Percentiles rank a stretch among this genome's conserved stretches.
Conservation (phyloP, 208 protist genomes). For the Dictyostelium gargantuum region DNA sequence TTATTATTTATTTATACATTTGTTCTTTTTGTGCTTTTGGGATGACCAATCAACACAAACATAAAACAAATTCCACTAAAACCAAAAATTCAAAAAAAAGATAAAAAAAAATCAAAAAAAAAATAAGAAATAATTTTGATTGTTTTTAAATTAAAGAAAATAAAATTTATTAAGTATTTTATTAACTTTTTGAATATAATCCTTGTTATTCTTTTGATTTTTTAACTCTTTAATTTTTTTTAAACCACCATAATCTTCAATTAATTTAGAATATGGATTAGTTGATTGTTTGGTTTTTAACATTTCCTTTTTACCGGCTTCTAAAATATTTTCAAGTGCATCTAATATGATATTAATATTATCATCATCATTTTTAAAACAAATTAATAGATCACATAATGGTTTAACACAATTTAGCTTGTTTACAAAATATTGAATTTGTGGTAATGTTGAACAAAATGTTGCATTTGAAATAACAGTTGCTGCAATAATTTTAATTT, state of each 20-base stretch:
- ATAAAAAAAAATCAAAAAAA: too few species aligned
- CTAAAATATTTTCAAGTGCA: conserved; percentile 96
- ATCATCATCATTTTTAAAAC: conserved; percentile 87
- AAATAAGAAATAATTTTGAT: too few species aligned
- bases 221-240: conserved; percentile 95
- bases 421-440: conserved; percentile 37
- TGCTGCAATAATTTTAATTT: conserved; percentile 97
- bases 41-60: too few species aligned
- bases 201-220: conserved; percentile 91
- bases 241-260: conserved; percentile 94
- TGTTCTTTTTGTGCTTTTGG: too few species aligned
- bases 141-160: too few species aligned
- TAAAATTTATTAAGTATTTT: too few species aligned
- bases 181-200: too few species aligned
- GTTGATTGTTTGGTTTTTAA: neutral
- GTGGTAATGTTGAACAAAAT: neutral
- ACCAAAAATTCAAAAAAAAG: too few species aligned
- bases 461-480: conserved; percentile 96
- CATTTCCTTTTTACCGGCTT: conserved; percentile 68
- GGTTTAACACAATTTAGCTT: conserved; percentile 88
- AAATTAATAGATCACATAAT: conserved; percentile 94
- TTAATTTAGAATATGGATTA: conserved; percentile 85
- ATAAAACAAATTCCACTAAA: too few species aligned
- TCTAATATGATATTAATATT: conserved; percentile 95
- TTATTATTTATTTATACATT: too few species aligned